These are phyloP conservation scores for Boechera retrofracta DNA, from an alignment of 345 rosid species.

Conservation along the genomic window DNA sequence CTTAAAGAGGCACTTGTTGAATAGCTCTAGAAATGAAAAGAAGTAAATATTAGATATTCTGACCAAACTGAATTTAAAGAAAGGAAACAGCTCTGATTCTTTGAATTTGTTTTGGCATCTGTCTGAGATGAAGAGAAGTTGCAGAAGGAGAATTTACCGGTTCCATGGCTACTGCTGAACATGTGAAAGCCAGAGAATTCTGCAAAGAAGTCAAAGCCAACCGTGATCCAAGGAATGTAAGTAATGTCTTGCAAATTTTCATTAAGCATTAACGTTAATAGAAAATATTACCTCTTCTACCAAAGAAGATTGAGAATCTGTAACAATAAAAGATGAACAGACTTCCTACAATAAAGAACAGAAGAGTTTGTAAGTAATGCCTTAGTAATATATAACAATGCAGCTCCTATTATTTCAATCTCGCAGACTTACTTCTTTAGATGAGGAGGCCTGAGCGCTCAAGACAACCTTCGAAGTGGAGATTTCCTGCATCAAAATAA, in stretches of 20 bases:
- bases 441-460: constrained; percentile 32
- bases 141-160: constrained; percentile 27
- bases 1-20: background rate
- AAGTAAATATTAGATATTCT: constrained; percentile 6
- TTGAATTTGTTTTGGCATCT: background rate
- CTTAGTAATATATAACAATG: constrained; percentile 1
- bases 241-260: constrained; percentile 7
- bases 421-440: constrained; percentile 46
- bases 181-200: constrained; percentile 40
- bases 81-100: background rate
- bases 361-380: constrained; percentile 18
- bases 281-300: constrained; percentile 33
- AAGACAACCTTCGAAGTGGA: constrained; percentile 43
- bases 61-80: background rate
- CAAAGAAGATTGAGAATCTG: constrained; percentile 33
- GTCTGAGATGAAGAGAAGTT: constrained; percentile 4
- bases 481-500: constrained; percentile 47
- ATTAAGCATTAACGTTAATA: constrained; percentile 10
- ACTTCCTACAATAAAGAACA: constrained; percentile 31
- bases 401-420: constrained; percentile 11
- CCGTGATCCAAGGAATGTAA: constrained; percentile 8
- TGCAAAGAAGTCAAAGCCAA: constrained; percentile 22
- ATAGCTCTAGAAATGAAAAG: constrained; percentile 19
- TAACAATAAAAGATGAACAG: constrained; percentile 10
- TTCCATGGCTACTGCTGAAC: constrained; percentile 26